Evolutionary conservation across 2,329 filamentous ascomycete genomes (phyloP), one percentile per base, ranked within the genome.

Genomic region (Bipolaris sorokiniana): DNA sequence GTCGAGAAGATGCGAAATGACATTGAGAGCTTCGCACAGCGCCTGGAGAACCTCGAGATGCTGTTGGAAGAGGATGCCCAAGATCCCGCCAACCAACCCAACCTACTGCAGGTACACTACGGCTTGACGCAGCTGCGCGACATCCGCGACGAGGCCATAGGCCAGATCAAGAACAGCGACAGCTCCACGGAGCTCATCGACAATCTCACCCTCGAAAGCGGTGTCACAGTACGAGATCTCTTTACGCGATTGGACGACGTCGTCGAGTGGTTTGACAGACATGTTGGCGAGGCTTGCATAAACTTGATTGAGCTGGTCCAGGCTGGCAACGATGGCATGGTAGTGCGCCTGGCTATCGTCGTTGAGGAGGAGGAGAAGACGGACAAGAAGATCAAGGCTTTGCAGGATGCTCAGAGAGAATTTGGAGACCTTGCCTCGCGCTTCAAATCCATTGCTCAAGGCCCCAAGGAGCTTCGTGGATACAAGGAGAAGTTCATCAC

Each of bases 301-400:
- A 97, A 95, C 71, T 81, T 99, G 56, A 95, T 99, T 67, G 89
- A 88, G 61, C 82, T 98, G 34, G 88, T 99, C 22, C 88, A 95
- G 67, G 85, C 88, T 38, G 93, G 93, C 60, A 97, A 97, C 72
- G 89, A 91, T 64, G 90, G 91, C 34, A 84, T 98, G 71, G 91
- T 99, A 11, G 95, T 98, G 45, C 87, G 95, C 42, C 85, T 99
- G 62, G 95, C 94, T 9, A 84, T 98, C 59, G 88, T 99, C 54
- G 93, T 99, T 62, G 90, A 96, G 74, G 92, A 93, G 31, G 95
- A 99, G 77, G 95, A 99, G 81, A 95, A 93, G 82, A 97, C 93
- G 70, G 95, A 99, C 75, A 90, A 91, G 77, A 90, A 93, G 64
- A 92, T 97, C 23, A 84, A 90, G 71, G 95, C 95, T 2, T 81